A percentile compares a stretch with the other conserved stretches of the same genome.
Conservation (phyloP, 208 protist genomes). For the Acanthamoeba healyi region DNA sequence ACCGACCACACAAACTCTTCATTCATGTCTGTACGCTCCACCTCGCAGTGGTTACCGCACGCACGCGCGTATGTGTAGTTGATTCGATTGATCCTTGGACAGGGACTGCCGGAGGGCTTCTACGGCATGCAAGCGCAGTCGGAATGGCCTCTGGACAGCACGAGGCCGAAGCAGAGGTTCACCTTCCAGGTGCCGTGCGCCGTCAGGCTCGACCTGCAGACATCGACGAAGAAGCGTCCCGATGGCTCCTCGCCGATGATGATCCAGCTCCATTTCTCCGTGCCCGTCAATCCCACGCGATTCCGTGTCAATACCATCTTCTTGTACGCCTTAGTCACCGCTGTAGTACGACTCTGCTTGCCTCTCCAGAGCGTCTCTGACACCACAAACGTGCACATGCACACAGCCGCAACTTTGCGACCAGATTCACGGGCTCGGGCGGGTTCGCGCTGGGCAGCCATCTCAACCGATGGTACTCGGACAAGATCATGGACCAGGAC, state of each 20-base stretch:
- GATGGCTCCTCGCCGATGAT: neutral
- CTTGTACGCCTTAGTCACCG: too few relatives aligned
- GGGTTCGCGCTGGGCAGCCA: neutral
- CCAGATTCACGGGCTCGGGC: neutral
- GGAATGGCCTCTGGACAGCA: neutral
- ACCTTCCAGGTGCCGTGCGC: slow-evolving; percentile 41
- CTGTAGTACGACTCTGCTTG: too few relatives aligned
- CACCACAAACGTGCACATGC: neutral
- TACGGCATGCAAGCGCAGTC: neutral
- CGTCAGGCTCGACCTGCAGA: slow-evolving; percentile 18
- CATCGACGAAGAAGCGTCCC: neutral
- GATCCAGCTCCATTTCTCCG: slow-evolving; percentile 34
- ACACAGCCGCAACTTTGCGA: slow-evolving; percentile 56
- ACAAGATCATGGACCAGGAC: slow-evolving; percentile 67
- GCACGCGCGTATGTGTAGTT: neutral
- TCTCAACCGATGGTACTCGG: slow-evolving; percentile 10
- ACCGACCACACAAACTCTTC: neutral
- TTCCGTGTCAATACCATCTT: slow-evolving; percentile 40
- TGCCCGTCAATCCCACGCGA: neutral
- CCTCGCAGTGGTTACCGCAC: neutral
- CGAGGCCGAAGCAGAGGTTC: neutral
- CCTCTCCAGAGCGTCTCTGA: neutral
- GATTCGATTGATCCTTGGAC: neutral
- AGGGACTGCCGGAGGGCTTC: slow-evolving; percentile 14
- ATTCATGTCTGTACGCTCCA: neutral